Conservation (phyloP, 768 basidiomycete species). For the Leccinum uliginosum region DNA sequence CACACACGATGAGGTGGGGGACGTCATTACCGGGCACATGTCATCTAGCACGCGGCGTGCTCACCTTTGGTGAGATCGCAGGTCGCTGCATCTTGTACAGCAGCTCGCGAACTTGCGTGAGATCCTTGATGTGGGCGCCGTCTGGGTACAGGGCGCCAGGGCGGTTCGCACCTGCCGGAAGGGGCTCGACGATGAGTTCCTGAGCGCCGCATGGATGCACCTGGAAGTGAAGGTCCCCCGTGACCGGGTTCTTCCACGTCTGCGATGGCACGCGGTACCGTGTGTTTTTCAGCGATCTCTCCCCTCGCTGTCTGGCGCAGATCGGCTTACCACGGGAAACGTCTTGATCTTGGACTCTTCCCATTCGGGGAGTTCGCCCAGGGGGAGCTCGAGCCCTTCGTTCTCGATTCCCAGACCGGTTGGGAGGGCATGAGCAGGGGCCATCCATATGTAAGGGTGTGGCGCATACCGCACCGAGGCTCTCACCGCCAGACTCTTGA, state of each 20-base stretch:
- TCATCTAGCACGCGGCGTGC: neutral
- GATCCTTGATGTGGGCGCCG: constrained; percentile 70
- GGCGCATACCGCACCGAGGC: constrained; percentile 74
- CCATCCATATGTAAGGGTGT: constrained; percentile 92
- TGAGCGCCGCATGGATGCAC: constrained; percentile 79
- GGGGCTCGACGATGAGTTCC: constrained; percentile 67
- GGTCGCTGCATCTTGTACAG: constrained; percentile 87
- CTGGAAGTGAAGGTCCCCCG: constrained; percentile 78
- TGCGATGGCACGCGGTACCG: constrained; percentile 22
- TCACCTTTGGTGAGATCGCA: constrained; percentile 73
- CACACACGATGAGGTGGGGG: neutral
- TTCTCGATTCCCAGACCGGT: constrained; percentile 82
- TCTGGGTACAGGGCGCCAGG: constrained; percentile 77
- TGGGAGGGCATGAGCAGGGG: constrained; percentile 62
- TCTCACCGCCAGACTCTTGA: constrained; percentile 80
- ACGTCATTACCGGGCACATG: neutral
- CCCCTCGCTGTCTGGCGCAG: neutral
- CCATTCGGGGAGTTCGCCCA: constrained; percentile 76
- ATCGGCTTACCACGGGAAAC: constrained; percentile 52
- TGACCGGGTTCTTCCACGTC: constrained; percentile 92
- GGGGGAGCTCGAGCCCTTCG: constrained; percentile 67
- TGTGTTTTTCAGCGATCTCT: neutral
- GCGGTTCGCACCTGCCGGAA: constrained; percentile 55
- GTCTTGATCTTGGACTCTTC: constrained; percentile 70
- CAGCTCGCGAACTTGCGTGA: constrained; percentile 65